Base-by-base conservation (phyloP, 2,329 filamentous ascomycete genomes). In the Phialemonium atrogriseum region DNA sequence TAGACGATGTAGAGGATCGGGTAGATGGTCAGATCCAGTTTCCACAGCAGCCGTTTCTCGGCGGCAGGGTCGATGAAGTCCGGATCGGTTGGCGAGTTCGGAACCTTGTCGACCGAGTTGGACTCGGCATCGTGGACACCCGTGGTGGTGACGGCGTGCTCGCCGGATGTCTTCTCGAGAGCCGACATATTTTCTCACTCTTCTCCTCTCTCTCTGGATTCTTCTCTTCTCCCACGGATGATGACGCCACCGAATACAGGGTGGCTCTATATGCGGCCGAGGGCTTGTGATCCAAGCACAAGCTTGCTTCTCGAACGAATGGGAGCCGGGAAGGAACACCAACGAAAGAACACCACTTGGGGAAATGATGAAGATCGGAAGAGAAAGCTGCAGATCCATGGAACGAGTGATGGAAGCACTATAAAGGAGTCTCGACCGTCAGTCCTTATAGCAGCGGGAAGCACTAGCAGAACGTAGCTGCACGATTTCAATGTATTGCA, bases 1-100 rank as follows among this genome's bases (percentile, higher is more conserved):
- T 60, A 61, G 27, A 64, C 49, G 31, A 63, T 24, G 30, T 59
- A 61, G 13, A 64, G 49, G 18, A 58, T 49, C 2, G 62, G 61
- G 26, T 54, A 58, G 33, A 65, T 50, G 35, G 50, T 48, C 4
- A 59, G 39, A 38, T 66, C 61, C 19, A 63, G 52, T 49, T 64
- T 66, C 37, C 44, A 43, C 10, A 62, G 36, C 3, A 65, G 50
- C 25, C 43, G 52, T 10, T 47, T 45, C 45, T 60, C 59, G 18
- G 51, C 52, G 24, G 39, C 36, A 28, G 46, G 41, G 33, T 60
- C 52, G 21, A 58, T 52, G 16, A 9, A 9, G 21, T n/a, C n/a
- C 21, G 21, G 8, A 23, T 23, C 9, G 9, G 9, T 9, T 23
- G 21, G 21, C 21, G 21, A 23, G 21, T 23, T n/a, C 9, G n/a